Evolutionary conservation across 2,329 filamentous ascomycete species (phyloP).

Genomic region (Dryadomyces quercus-mongolicae): DNA sequence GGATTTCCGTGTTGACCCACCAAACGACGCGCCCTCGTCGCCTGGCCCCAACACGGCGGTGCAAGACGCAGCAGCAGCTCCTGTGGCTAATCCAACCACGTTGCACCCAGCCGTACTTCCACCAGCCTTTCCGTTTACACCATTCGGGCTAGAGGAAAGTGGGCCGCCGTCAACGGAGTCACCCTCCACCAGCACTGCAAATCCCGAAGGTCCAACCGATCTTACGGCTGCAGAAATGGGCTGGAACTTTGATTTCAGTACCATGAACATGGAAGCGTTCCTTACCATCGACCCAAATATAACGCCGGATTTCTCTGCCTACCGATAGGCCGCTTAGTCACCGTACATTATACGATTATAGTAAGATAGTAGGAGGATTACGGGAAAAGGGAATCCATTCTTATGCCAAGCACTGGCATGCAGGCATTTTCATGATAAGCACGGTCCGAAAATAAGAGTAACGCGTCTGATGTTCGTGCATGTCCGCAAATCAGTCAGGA

Average conservation of each 20-base stretch:
- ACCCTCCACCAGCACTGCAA: not conserved
- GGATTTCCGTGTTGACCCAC: constrained; percentile 7
- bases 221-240: constrained; percentile 10
- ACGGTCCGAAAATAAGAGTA: too few species aligned
- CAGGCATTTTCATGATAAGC: too few species aligned
- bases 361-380: not conserved
- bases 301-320: constrained; percentile 4
- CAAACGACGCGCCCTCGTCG: not conserved
- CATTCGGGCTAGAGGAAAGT: constrained; percentile 4
- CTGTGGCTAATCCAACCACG: not conserved
- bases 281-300: constrained; percentile 10
- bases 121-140: not conserved
- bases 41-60: not conserved
- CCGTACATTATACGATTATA: too few species aligned
- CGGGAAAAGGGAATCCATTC: too few species aligned
- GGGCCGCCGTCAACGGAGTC: not conserved
- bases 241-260: constrained; percentile 12
- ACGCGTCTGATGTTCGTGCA: too few species aligned
- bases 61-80: not conserved
- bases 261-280: constrained; percentile 13
- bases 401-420: too few species aligned
- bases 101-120: not conserved
- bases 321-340: not conserved
- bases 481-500: too few species aligned
- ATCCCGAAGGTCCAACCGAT: constrained; percentile 5